These are phyloP conservation scores for Aspergillus indologenus DNA, from an alignment of 495 filamentous ascomycete genomes.

Conservation along the genomic window DNA sequence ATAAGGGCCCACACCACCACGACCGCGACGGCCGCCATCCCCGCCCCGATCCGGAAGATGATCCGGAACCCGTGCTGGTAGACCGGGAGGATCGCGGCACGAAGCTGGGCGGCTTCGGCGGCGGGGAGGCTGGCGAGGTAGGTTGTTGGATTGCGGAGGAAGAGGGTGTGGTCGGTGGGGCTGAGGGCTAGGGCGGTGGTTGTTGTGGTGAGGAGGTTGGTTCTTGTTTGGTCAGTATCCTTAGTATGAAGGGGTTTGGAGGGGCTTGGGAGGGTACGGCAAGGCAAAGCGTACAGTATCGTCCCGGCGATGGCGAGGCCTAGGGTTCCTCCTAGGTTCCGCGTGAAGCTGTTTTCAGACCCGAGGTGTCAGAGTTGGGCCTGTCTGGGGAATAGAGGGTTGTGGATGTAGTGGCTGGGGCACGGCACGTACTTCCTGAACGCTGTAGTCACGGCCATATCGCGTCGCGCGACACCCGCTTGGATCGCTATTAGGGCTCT, in stretches of 20 bases:
- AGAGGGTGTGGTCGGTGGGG: constrained; percentile 25
- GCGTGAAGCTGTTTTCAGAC: constrained; percentile 43
- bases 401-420: constrained; percentile 4
- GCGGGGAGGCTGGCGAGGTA: constrained; percentile 29
- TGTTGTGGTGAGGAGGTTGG: constrained; percentile 41
- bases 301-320: constrained; percentile 53
- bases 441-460: constrained; percentile 55
- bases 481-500: constrained; percentile 49
- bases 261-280: not conserved
- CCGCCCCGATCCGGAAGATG: constrained; percentile 49
- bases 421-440: constrained; percentile 46
- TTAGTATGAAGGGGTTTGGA: not conserved
- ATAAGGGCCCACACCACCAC: constrained; percentile 43
- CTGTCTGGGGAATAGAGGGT: no score
- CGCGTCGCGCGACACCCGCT: constrained; percentile 48
- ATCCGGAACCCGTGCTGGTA: constrained; percentile 50
- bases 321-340: constrained; percentile 52
- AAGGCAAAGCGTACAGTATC: constrained; percentile 39
- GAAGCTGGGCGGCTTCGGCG: constrained; percentile 34
- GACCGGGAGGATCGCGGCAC: constrained; percentile 40
- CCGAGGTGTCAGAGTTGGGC: constrained; percentile 9
- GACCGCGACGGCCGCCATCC: constrained; percentile 44
- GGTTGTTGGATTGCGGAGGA: constrained; percentile 30
- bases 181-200: constrained; percentile 32
- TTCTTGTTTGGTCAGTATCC: constrained; percentile 23